phyloP scores from a whole-genome alignment of 2,329 filamentous ascomycete genomes.

The Elsinoe arachidis region DNA sequence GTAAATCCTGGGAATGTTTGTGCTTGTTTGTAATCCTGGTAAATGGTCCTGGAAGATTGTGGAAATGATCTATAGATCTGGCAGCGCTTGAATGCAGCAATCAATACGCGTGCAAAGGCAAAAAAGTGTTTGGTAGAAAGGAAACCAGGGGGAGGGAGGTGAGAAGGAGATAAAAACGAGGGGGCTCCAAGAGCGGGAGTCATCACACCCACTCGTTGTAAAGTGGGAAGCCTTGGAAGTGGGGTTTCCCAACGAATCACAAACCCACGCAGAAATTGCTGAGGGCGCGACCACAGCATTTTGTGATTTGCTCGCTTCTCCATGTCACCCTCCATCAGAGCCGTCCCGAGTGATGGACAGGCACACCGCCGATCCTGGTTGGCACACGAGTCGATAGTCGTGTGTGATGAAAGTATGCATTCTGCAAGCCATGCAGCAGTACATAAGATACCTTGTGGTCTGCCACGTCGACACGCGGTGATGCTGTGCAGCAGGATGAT shows the following conservation, averaged over 20 bases:
- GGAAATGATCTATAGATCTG: neutral
- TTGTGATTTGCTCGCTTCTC: conserved; percentile 8
- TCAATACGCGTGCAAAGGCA: conserved; percentile 1
- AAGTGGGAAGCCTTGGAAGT: conserved; percentile 10
- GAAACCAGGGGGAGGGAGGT: neutral
- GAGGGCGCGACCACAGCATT: neutral
- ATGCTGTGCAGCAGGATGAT: neutral
- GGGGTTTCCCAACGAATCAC: conserved; percentile 3
- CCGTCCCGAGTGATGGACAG: conserved; percentile 8
- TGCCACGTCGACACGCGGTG: conserved; percentile 3
- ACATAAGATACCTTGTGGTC: neutral
- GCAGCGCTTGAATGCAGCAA: neutral
- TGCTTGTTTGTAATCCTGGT: conserved; percentile 3
- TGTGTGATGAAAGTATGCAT: neutral
- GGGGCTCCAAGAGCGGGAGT: neutral
- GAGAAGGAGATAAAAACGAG: neutral
- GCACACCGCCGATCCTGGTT: conserved; percentile 11
- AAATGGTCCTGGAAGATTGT: conserved; percentile 3
- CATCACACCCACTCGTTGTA: conserved; percentile 6
- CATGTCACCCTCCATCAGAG: neutral
- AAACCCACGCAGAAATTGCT: conserved; percentile 1
- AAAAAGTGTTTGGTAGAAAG: neutral
- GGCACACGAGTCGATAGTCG: conserved; percentile 1
- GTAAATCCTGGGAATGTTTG: neutral
- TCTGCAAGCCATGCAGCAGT: conserved; percentile 2